Conservation (phyloP, 192 early-diverging fungal species). For the Backusella circina region DNA sequence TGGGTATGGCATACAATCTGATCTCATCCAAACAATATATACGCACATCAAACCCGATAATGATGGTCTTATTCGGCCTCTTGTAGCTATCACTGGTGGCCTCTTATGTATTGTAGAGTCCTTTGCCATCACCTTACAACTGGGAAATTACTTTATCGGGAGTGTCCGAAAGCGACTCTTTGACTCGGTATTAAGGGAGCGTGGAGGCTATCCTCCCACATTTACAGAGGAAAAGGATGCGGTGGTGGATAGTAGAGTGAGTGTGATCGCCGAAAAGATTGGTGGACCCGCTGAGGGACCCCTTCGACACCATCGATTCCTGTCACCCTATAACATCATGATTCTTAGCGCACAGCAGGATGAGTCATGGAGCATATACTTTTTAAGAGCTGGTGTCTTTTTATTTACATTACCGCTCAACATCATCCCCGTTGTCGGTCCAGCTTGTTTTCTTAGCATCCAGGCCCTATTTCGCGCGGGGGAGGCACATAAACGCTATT, state of each 20-base stretch:
- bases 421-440: constrained; percentile 38
- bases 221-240: neutral
- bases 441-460: constrained; percentile 37
- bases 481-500: constrained; percentile 39
- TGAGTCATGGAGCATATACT: neutral
- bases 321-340: constrained; percentile 11
- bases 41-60: neutral
- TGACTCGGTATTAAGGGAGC: constrained; percentile 9
- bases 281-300: neutral
- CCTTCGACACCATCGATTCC: neutral
- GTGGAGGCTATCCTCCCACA: neutral
- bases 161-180: constrained; percentile 7
- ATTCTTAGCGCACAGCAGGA: neutral
- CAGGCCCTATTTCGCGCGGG: constrained; percentile 37
- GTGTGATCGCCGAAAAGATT: neutral
- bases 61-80: neutral
- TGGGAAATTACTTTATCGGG: neutral
- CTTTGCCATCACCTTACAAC: neutral
- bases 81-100: neutral
- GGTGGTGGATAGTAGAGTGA: neutral
- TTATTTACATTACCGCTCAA: constrained; percentile 42
- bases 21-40: neutral
- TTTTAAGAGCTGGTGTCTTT: constrained; percentile 23
- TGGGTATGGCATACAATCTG: constrained; percentile 3
- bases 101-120: constrained; percentile 8